Conservation (phyloP, 2,329 filamentous ascomycete species). For the Tolypocladium album region DNA sequence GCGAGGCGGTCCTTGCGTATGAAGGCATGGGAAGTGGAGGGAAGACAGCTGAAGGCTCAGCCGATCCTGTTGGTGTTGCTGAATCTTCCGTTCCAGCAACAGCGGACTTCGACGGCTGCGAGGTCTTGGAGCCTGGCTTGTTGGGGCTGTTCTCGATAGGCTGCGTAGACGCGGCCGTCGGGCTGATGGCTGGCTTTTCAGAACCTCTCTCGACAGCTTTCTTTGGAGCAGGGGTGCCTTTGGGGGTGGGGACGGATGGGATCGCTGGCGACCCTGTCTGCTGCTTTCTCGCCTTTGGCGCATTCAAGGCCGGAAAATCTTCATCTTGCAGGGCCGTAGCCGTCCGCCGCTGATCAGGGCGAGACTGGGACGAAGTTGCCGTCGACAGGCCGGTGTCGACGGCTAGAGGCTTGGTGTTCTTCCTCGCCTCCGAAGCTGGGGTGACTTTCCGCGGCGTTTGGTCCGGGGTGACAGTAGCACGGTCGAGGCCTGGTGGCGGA, state of each 20-base stretch:
- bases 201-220: constrained; percentile 18
- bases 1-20: constrained; percentile 34
- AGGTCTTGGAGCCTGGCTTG: not conserved
- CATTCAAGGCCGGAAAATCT: constrained; percentile 50
- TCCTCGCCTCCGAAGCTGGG: constrained; percentile 25
- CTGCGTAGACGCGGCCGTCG: not conserved
- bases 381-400: constrained; percentile 35
- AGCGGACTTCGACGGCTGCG: not conserved
- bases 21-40: constrained; percentile 39
- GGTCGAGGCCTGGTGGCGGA: constrained; percentile 12
- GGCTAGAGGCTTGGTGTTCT: constrained; percentile 32
- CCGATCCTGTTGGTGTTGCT: constrained; percentile 2
- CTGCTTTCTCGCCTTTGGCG: constrained; percentile 26
- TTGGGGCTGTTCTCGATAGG: not conserved
- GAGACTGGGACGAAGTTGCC: constrained; percentile 30
- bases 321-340: constrained; percentile 39
- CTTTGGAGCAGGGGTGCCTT: constrained; percentile 21
- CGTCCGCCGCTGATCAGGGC: constrained; percentile 6
- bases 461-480: constrained; percentile 20
- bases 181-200: constrained; percentile 5
- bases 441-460: constrained; percentile 18
- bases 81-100: not conserved
- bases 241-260: constrained; percentile 23
- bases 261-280: constrained; percentile 19
- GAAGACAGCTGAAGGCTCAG: constrained; percentile 28